Evolutionary conservation across 805 yeast genomes (phyloP).

Genomic region (Wickerhamiella domercqiae): DNA sequence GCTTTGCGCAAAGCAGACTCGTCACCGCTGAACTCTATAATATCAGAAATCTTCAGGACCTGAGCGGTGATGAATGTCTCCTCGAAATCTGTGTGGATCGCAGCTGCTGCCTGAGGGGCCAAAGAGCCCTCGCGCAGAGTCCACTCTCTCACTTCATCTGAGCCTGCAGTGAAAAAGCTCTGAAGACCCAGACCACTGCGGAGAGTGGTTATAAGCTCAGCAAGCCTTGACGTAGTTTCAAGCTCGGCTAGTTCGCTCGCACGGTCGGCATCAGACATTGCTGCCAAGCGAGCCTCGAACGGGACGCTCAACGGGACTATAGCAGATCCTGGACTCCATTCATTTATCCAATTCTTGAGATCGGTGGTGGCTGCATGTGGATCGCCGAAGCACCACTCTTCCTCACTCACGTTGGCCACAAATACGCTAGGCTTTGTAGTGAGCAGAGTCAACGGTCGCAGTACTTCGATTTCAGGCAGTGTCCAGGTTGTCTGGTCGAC

Average conservation of each 20-base stretch:
- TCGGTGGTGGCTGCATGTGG: conserved; percentile 32
- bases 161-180: conserved; percentile 76
- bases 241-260: conserved; percentile 19
- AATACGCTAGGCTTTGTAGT: conserved; percentile 85
- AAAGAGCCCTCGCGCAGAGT: conserved; percentile 57
- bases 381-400: conserved; percentile 39
- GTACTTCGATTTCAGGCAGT: conserved; percentile 30
- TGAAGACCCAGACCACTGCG: conserved; percentile 53
- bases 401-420: conserved; percentile 55
- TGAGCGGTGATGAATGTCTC: conserved; percentile 69
- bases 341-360: conserved; percentile 51
- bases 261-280: conserved; percentile 26
- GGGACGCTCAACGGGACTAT: conserved; percentile 59
- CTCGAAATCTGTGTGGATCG: conserved; percentile 73
- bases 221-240: conserved; percentile 34
- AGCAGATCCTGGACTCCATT: conserved; percentile 50
- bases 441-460: conserved; percentile 42
- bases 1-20: conserved; percentile 39
- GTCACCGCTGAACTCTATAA: conserved; percentile 32
- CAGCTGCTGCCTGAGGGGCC: conserved; percentile 85
- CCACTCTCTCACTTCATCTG: conserved; percentile 76
- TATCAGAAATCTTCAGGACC: conserved; percentile 52
- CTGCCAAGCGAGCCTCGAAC: conserved; percentile 46
- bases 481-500: conserved; percentile 41
- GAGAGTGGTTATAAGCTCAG: conserved; percentile 50